These are phyloP conservation scores for Rhypophila decipiens DNA, from an alignment of 495 filamentous ascomycete species.

Conservation along the genomic window DNA sequence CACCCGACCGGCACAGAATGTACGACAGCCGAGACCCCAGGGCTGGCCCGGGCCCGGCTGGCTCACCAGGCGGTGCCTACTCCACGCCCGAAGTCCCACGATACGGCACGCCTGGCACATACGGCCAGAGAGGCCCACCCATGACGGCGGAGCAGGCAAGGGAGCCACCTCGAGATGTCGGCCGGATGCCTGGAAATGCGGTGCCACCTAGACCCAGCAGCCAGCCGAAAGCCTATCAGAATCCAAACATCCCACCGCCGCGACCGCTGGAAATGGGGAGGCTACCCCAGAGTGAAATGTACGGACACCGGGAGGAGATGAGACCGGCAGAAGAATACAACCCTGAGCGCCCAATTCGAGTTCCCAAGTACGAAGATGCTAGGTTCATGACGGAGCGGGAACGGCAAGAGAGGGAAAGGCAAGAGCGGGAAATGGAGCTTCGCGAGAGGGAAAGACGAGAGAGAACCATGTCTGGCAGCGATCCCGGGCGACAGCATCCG, in stretches of 20 bases:
- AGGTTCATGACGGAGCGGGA: constrained; percentile 30
- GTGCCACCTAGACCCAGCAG: constrained; percentile 44
- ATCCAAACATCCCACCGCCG: constrained; percentile 32
- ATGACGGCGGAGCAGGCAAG: constrained; percentile 36
- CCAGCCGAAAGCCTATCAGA: constrained; percentile 45
- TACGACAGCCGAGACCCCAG: constrained; percentile 43
- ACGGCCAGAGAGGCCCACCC: constrained; percentile 33
- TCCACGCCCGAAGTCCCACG: constrained; percentile 47
- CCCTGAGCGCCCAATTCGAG: constrained; percentile 36
- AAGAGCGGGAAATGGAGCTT: constrained; percentile 25
- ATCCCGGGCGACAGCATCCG: constrained; percentile 18
- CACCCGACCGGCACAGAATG: constrained; percentile 57
- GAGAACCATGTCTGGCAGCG: constrained; percentile 29
- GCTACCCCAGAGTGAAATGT: constrained; percentile 34
- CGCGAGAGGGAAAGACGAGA: constrained; percentile 34
- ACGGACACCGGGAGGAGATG: constrained; percentile 36
- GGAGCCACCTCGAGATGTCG: constrained; percentile 33
- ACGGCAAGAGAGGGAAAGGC: constrained; percentile 28
- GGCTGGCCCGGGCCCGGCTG: constrained; percentile 30
- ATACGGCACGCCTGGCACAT: constrained; percentile 49
- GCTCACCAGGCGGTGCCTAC: constrained; percentile 40
- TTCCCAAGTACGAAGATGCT: constrained; percentile 31
- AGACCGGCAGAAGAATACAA: constrained; percentile 35
- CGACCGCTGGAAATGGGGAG: constrained; percentile 33
- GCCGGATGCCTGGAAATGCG: constrained; percentile 28